Evolutionary conservation across 371 early-diverging fungal genomes (phyloP), one percentile per base, ranked within the genome.

Genomic region (Actinomucor elegans): DNA sequence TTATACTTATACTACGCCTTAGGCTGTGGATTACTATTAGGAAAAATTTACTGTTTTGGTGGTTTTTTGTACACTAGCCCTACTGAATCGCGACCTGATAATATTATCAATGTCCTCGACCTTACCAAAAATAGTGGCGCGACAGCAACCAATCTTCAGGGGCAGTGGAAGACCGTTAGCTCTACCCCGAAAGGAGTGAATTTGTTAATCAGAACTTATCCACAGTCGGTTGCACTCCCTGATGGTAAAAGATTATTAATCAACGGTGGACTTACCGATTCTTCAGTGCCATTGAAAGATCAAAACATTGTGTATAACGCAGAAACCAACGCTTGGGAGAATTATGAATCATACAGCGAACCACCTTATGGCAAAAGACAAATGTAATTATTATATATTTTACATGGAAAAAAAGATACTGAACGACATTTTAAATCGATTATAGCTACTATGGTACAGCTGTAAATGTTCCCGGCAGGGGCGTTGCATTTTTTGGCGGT

Each of bases 371-470:
- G 48, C 12, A 17, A 23, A 4, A 34, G 48, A 36, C 48, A 48
- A 36, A 48, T 48, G 48, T 48, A 36, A n/a, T 11, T 24, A 8
- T 12, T n/a, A n/a, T n/a, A n/a, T n/a, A n/a, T n/a, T n/a, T n/a
- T n/a, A n/a, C n/a, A n/a, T n/a, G n/a, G n/a, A n/a, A n/a, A n/a
- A n/a, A n/a, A n/a, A n/a, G n/a, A n/a, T n/a, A n/a, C n/a, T n/a
- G n/a, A n/a, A n/a, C n/a, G n/a, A n/a, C n/a, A n/a, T n/a, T n/a
- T n/a, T n/a, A n/a, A 7, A 5, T 12, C 21, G 14, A 17, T 4
- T 29, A 26, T 38, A 49, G 50, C 27, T 49, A 49, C n/a, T 38
- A 38, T 38, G 50, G 38, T 2, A 12, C 50, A 4, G 38, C 29
- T 11, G 26, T 28, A 29, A 27, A 37, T 14, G 29, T 49, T 17